Base-by-base conservation (phyloP, 2,329 filamentous ascomycete genomes). In the Ophiobolus disseminans region DNA sequence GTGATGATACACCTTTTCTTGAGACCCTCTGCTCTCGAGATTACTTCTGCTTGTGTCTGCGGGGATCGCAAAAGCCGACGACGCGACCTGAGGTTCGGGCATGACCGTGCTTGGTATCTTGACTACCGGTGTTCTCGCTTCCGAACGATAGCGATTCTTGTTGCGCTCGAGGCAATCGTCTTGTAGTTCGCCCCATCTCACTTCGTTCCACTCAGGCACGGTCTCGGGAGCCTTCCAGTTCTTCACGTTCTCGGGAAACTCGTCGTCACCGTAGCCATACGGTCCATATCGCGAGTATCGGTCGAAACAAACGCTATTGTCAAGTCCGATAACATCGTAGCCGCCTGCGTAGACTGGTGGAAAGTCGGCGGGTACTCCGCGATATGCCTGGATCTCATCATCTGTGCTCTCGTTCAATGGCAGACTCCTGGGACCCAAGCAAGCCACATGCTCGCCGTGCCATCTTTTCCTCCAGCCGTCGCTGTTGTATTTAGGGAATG, bases 131-230 rank as follows among this genome's bases (percentile, higher is more conserved):
- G 68, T 58, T 76, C 78, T 68, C 78, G 75, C 74, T 19, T 62
- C 59, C 1, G 70, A 69, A 5, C 62, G 60, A 51, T 65, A 94
- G 16, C 90, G 83, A 28, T 82, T 81, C 48, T 81, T 78, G 72
- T 95, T 95, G 57, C 77, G 80, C 55, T 81, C 73, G 1, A 86
- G 69, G 63, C 90, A 94, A 21, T 81, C 73, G 41, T 84, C 76
- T 67, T 93, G 89, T 14, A 93, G 75, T 23, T 81, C 73, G 11
- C 86, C 86, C 90, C 90, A 94, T 54, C 84, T 80, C 23, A 91
- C 81, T 20, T 78, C 75, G 21, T 82, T 76, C 86, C 88, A 91
- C 17, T 85, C 75, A 6, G 84, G 70, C 2, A 68, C 60, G 9
- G 55, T 57, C 39, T 64, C 23, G 50, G 68, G 50, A 70, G 72